A percentile compares a stretch with the other conserved stretches of the same genome.
These are phyloP conservation scores for Sporormia fimetaria DNA, from an alignment of 495 filamentous ascomycete genomes.

Conservation along the genomic window DNA sequence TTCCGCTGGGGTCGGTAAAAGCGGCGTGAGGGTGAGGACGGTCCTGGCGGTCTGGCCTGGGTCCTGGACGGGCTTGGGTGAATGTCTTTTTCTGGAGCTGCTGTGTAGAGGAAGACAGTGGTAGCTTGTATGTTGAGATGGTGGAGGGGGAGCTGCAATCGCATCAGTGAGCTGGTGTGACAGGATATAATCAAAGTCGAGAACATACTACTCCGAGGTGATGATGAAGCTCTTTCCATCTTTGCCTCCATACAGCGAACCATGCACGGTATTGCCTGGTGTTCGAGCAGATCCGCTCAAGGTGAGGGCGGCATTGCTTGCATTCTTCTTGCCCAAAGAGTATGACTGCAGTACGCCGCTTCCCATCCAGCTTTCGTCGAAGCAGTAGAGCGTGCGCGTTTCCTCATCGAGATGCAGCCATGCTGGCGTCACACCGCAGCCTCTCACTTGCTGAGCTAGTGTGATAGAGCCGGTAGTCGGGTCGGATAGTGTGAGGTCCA, in stretches of 20 bases:
- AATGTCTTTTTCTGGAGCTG: constrained; percentile 31
- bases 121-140: constrained; percentile 14
- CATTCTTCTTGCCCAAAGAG: neutral
- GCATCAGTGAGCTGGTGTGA: neutral
- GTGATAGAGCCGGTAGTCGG: constrained; percentile 1
- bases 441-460: constrained; percentile 1
- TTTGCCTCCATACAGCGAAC: constrained; percentile 4
- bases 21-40: constrained; percentile 60
- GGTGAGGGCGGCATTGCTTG: neutral
- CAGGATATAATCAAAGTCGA: neutral
- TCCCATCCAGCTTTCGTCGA: constrained; percentile 16
- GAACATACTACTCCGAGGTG: constrained; percentile 31
- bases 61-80: constrained; percentile 38
- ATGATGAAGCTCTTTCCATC: constrained; percentile 18
- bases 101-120: constrained; percentile 20
- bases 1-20: constrained; percentile 55
- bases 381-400: constrained; percentile 11
- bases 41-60: constrained; percentile 45
- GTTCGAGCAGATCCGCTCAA: neutral
- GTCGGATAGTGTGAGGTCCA: constrained; percentile 1
- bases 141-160: constrained; percentile 9
- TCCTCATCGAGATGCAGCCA: constrained; percentile 12
- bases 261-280: constrained; percentile 9
- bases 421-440: constrained; percentile 12
- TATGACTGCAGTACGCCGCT: constrained; percentile 1